phyloP scores from a whole-genome alignment of 768 basidiomycete species.

The Cystofilobasidium bisporidii region DNA sequence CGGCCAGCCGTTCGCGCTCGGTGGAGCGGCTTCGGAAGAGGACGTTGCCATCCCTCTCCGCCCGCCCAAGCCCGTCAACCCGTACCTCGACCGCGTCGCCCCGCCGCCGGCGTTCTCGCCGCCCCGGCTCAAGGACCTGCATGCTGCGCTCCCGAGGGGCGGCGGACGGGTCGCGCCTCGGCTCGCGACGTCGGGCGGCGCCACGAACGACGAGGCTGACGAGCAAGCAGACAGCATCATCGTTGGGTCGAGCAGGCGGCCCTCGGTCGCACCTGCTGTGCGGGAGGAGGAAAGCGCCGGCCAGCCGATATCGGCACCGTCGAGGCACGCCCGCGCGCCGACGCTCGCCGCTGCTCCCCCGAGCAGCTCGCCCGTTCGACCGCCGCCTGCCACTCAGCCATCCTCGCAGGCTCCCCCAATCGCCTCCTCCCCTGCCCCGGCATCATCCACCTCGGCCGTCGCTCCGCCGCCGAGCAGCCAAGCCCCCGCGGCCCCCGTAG shows the following conservation, averaged over 20 bases:
- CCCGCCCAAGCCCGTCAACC: conserved; percentile 10
- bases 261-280: too few species aligned
- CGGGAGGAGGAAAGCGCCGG: background rate
- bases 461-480: too few species aligned
- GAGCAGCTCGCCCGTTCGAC: too few species aligned
- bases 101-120: conserved; percentile 15
- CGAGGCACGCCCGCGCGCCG: too few species aligned
- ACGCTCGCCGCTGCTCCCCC: too few species aligned
- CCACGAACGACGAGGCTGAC: background rate
- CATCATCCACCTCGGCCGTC: background rate
- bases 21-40: background rate
- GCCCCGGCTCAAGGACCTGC: background rate
- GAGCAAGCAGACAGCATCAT: background rate
- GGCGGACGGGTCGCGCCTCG: background rate
- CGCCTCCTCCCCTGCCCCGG: background rate
- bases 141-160: background rate
- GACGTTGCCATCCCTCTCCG: conserved; percentile 1
- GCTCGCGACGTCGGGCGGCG: background rate
- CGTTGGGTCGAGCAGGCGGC: too few species aligned
- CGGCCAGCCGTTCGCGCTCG: background rate
- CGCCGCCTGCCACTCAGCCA: background rate
- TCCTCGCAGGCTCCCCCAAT: background rate
- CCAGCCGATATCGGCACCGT: too few species aligned
- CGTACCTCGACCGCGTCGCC: conserved; percentile 11
- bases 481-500: background rate